These are phyloP conservation scores for Pythium pectinolyticum DNA, from an alignment of 352 stramenopile species.

Conservation along the genomic window DNA sequence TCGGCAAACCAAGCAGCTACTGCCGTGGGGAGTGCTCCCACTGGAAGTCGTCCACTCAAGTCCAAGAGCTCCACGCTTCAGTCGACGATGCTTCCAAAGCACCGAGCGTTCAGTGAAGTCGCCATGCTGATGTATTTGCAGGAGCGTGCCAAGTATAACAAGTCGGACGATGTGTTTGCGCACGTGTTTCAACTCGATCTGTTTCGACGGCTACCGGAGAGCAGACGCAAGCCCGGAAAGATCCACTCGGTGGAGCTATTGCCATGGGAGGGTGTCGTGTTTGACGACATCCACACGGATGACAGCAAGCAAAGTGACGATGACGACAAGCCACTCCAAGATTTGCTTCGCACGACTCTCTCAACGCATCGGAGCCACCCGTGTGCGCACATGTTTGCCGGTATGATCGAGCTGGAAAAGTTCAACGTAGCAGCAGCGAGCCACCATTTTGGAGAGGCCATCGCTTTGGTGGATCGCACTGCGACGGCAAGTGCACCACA, in stretches of 20 bases:
- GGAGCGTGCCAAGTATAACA: conserved; percentile 31
- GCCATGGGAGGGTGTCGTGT: conserved; percentile 41
- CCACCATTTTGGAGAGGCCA: conserved; percentile 45
- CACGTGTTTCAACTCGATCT: conserved; percentile 53
- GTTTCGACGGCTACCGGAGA: conserved; percentile 35
- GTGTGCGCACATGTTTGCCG: conserved; percentile 50
- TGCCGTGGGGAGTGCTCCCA: not conserved
- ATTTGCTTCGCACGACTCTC: conserved; percentile 29
- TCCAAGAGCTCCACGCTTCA: not conserved
- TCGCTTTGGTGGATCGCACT: conserved; percentile 31
- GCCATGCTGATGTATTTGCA: conserved; percentile 48
- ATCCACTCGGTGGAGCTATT: conserved; percentile 19
- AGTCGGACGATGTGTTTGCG: conserved; percentile 42
- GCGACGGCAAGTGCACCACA: not conserved
- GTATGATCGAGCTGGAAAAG: conserved; percentile 49
- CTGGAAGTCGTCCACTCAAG: not conserved
- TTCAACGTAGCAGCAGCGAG: conserved; percentile 40
- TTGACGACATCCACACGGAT: conserved; percentile 26
- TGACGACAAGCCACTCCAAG: conserved; percentile 27
- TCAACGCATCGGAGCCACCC: conserved; percentile 29
- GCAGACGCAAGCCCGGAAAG: conserved; percentile 8
- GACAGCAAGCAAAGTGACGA: conserved; percentile 7
- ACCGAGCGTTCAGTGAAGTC: conserved; percentile 34
- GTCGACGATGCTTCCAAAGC: conserved; percentile 7
- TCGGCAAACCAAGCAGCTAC: not conserved